These are phyloP conservation scores for Aegilops speltoides DNA, from an alignment of 176 grass and related monocot species.

Conservation along the genomic window DNA sequence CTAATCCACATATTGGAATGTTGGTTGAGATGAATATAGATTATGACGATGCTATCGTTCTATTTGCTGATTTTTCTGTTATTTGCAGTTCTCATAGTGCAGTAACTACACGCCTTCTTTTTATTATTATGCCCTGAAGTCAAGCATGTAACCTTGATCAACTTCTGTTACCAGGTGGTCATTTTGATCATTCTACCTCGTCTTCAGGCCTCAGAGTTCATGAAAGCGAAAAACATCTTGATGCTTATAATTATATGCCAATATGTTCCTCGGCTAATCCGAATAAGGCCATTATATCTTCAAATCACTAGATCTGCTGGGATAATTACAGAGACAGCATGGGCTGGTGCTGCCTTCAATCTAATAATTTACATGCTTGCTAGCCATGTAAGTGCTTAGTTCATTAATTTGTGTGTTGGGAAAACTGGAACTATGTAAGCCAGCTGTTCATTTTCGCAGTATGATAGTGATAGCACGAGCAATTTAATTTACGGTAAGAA, in stretches of 20 bases:
- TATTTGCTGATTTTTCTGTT: slow-evolving; percentile 2
- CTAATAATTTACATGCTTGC: slow-evolving; percentile 96
- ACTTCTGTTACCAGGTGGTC: slow-evolving; percentile 51
- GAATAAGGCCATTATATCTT: slow-evolving; percentile 88
- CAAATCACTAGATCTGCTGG: slow-evolving; percentile 91
- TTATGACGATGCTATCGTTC: background rate
- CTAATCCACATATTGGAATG: too few species aligned
- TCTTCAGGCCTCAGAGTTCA: slow-evolving; percentile 39
- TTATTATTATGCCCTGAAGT: background rate
- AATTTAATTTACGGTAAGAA: background rate
- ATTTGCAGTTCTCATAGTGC: background rate
- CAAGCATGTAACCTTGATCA: slow-evolving; percentile 13
- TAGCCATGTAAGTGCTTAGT: slow-evolving; percentile 73
- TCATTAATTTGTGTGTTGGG: background rate
- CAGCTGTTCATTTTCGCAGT: background rate
- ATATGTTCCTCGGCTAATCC: slow-evolving; percentile 78
- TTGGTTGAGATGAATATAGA: background rate
- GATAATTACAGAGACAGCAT: slow-evolving; percentile 81
- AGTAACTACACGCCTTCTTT: background rate
- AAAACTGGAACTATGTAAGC: background rate
- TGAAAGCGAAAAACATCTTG: slow-evolving; percentile 67
- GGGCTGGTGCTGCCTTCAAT: slow-evolving; percentile 86
- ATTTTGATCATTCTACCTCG: slow-evolving; percentile 68
- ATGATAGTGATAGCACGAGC: background rate
- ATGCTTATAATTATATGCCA: slow-evolving; percentile 82